Evolutionary conservation across 176 grass and related monocot genomes (phyloP).

Genomic region (Oryza meridionalis): DNA sequence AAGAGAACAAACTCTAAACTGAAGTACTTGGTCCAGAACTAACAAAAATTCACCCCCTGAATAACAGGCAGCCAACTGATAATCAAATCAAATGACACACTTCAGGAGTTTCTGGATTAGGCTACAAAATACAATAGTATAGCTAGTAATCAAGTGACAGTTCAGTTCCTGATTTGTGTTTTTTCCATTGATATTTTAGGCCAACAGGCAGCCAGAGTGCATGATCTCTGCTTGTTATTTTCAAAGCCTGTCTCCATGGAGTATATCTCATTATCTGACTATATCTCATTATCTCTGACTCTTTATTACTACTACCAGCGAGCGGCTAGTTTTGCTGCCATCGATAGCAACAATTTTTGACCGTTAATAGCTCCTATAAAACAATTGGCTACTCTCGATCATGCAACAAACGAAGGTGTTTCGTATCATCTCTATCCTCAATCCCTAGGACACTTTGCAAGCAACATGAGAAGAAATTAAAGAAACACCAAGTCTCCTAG

Average conservation of each 20-base stretch:
- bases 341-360: slow-evolving; percentile 55
- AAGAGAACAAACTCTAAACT: slow-evolving; percentile 22
- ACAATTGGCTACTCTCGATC: slow-evolving; percentile 34
- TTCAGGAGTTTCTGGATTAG: neutral
- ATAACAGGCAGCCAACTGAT: neutral
- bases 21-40: slow-evolving; percentile 31
- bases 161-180: neutral
- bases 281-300: slow-evolving; percentile 11
- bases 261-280: slow-evolving; percentile 11
- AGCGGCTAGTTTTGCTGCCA: slow-evolving; percentile 27
- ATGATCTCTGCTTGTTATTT: neutral
- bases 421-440: slow-evolving; percentile 3
- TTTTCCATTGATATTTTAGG: neutral
- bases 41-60: neutral
- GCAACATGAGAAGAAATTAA: slow-evolving; percentile 15
- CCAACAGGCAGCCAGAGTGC: neutral
- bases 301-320: too few species aligned
- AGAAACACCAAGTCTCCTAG: neutral
- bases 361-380: slow-evolving; percentile 48
- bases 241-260: neutral
- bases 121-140: neutral
- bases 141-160: neutral
- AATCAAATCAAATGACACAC: neutral
- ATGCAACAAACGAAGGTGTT: neutral
- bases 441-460: slow-evolving; percentile 46